These are phyloP conservation scores for Phaeosphaeria sp. DNA, from an alignment of 2,329 filamentous ascomycete species.

Conservation along the genomic window DNA sequence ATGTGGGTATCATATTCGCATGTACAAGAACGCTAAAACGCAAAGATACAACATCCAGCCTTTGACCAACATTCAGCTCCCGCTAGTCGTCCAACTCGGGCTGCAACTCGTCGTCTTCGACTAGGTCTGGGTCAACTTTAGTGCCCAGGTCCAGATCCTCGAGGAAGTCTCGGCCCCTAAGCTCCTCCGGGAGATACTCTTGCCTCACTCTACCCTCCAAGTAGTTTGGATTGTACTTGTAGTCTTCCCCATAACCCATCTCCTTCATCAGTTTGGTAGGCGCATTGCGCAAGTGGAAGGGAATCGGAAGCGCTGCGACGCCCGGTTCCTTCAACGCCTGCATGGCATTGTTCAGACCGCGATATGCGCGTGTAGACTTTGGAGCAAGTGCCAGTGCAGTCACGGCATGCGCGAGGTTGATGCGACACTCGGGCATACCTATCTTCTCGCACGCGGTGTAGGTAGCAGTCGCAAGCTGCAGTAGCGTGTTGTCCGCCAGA, in stretches of 20 bases:
- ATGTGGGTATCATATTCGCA: conserved; percentile 8
- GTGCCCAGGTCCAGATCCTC: conserved; percentile 82
- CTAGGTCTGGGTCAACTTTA: conserved; percentile 66
- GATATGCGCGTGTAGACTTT: conserved; percentile 88
- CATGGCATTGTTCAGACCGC: conserved; percentile 80
- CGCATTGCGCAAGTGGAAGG: conserved; percentile 87
- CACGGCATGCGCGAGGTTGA: conserved; percentile 86
- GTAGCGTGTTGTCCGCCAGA: conserved; percentile 82
- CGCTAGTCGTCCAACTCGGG: conserved; percentile 33
- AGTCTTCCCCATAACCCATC: conserved; percentile 85
- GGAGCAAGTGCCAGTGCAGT: conserved; percentile 81
- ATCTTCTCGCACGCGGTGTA: conserved; percentile 92
- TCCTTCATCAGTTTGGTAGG: conserved; percentile 94
- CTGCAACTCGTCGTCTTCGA: conserved; percentile 32
- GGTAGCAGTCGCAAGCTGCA: conserved; percentile 83
- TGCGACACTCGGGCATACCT: conserved; percentile 92
- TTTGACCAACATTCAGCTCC: neutral
- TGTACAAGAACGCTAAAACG: conserved; percentile 2
- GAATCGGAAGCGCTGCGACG: conserved; percentile 80
- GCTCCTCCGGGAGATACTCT: conserved; percentile 83
- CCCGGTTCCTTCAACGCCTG: conserved; percentile 82
- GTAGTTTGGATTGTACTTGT: conserved; percentile 97
- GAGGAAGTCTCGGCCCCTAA: conserved; percentile 75
- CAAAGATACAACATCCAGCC: neutral
- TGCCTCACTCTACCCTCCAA: conserved; percentile 80